Percentiles rank a stretch among this genome's conserved stretches.
Conservation (phyloP, 768 basidiomycete species). For the Tricholoma sp. region DNA sequence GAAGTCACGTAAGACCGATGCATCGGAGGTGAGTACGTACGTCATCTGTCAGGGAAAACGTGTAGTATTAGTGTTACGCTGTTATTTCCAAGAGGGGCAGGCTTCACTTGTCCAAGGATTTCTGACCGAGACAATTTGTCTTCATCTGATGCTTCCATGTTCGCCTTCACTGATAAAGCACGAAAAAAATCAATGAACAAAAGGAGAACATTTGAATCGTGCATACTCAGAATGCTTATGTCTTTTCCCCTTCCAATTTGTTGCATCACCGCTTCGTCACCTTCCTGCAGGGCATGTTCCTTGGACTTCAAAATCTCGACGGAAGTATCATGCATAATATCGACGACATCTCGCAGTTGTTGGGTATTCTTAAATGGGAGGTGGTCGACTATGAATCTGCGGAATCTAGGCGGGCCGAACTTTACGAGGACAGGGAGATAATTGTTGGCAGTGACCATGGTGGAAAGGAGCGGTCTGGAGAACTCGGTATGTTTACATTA, state of each 20-base stretch:
- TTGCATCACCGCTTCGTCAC: too few species aligned
- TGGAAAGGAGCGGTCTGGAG: neutral
- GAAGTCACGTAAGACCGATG: neutral
- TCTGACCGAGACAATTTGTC: conserved; percentile 29
- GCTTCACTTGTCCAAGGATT: conserved; percentile 27
- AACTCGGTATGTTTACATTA: too few species aligned
- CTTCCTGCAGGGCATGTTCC: too few species aligned
- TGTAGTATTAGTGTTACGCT: neutral
- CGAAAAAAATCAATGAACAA: neutral
- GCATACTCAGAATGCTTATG: too few species aligned
- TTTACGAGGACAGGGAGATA: too few species aligned
- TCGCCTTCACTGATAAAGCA: conserved; percentile 17
- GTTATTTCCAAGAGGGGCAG: neutral
- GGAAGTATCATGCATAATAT: conserved; percentile 28
- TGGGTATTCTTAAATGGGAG: too few species aligned
- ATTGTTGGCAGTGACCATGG: conserved; percentile 8
- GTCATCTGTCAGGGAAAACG: neutral
- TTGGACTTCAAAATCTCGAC: conserved; percentile 30
- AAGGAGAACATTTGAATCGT: neutral
- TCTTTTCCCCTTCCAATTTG: too few species aligned
- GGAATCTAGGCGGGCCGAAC: too few species aligned
- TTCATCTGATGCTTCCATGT: conserved; percentile 21
- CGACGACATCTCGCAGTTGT: too few species aligned
- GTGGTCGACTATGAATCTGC: too few species aligned
- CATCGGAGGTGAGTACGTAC: neutral